phyloP scores from a whole-genome alignment of 1,139 yeast species.

The Hemisphaericaspora subhashii region DNA sequence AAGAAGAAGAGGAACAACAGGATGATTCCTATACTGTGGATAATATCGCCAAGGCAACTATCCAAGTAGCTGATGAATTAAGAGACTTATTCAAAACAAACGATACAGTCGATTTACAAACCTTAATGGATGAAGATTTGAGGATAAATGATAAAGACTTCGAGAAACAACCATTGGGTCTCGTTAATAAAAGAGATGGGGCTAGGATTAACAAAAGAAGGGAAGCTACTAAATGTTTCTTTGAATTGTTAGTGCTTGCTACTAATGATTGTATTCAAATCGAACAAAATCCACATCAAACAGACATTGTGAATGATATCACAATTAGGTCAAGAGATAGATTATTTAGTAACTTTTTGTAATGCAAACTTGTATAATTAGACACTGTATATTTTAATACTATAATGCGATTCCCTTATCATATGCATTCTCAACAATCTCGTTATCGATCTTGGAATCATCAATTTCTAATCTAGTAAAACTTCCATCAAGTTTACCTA shows the following conservation, averaged over 20 bases:
- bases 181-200: conserved; percentile 17
- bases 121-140: conserved; percentile 42
- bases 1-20: conserved; percentile 17
- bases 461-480: conserved; percentile 8
- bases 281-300: conserved; percentile 42
- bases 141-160: conserved; percentile 15
- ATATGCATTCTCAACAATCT: conserved; percentile 6
- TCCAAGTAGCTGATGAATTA: conserved; percentile 55
- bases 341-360: conserved; percentile 44
- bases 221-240: conserved; percentile 75
- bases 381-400: neutral
- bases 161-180: conserved; percentile 30
- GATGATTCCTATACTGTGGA: conserved; percentile 12
- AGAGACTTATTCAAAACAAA: conserved; percentile 31
- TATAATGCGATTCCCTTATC: conserved; percentile 12
- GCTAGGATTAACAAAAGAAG: conserved; percentile 41
- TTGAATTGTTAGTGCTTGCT: conserved; percentile 80
- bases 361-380: conserved; percentile 2
- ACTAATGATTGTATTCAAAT: conserved; percentile 70
- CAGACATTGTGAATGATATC: conserved; percentile 60
- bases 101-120: conserved; percentile 33
- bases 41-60: conserved; percentile 42
- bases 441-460: conserved; percentile 5
- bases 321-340: conserved; percentile 50
- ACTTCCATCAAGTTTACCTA: conserved; percentile 5